Base-by-base conservation (phyloP, 441 rosid genomes). In the Adansonia grandidieri region DNA sequence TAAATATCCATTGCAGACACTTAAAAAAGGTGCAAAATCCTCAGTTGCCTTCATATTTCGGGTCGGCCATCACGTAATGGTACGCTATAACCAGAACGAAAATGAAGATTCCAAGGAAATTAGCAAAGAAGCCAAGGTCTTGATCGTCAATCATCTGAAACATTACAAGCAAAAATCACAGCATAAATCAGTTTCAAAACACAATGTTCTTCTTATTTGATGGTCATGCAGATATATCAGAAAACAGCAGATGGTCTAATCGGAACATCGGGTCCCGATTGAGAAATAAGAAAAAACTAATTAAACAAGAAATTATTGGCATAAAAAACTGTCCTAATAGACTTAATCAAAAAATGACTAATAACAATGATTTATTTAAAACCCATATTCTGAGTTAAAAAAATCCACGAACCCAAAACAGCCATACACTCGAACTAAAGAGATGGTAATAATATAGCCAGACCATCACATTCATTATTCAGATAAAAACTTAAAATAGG, bases 81-180 rank as follows among this genome's bases (percentile, higher is more conserved):
- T 94, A 94, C 8, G 93, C 97, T 61, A 92, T 88, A 47, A 96
- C 93, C 82, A 91, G 81, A 19, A 74, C 86, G 63, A 91, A 96
- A 75, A 94, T 87, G 84, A 90, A 94, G 70, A 91, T 85, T 82
- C 98, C 97, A 66, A 96, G 97, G 76, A 94, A 87, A 80, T 88
- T 94, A 86, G 91, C 90, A 45, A 89, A 83, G 80, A 92, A 91
- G 15, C 97, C 96, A 74, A 92, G 83, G 69, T 86, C 93, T 77
- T 87, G 94, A 87, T 96, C 97, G 65, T 90, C 93, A 32, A 94
- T 80, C 99, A 94, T 91, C 98, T 91, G 96, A 74, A 78, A 54
- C 63, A 48, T 42, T 54, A 70, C 17, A 58, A 48, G 28, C 57
- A 78, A 75, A 6, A 17, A 62, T 17, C 74, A n/a, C 13, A 67